Base-by-base conservation (phyloP, 2,329 filamentous ascomycete species). In the Diaporthe batatas region DNA sequence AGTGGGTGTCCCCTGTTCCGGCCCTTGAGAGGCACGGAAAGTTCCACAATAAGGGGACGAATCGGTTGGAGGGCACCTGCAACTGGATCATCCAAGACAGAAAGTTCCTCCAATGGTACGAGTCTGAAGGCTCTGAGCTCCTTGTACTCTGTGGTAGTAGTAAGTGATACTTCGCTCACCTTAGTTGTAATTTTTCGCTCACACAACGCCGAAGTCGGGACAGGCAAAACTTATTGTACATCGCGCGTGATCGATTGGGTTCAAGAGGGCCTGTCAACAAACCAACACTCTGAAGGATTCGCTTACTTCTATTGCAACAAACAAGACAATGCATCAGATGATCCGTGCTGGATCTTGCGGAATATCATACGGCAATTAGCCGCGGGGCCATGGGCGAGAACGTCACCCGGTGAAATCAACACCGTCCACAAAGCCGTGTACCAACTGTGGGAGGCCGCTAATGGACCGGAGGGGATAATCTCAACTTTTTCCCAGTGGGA, bases 221-320 rank as follows among this genome's bases (percentile, higher is more conserved):
- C 34, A 3, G 55, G 55, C 10, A 58, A 58, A 18, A 58, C 55
- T 0, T 39, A 58, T 3, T 25, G 11, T 6, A 25, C 55, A 4
- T 58, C 55, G n/a, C 39, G 55, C 8, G 34, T 58, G 8, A 5
- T 58, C 6, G 55, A 58, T 14, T 58, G 55, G 55, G 12, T 58
- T 1, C 5, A 25, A 6, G 0, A 39, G 0, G 32, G 55, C 1
- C 34, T 36, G 1, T 34, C 11, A 39, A 23, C 55, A 7, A 42
- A 58, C 3, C 2, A 6, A 2, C 16, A 58, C 3, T 6, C 39
- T 7, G 55, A 58, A 25, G 55, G 4, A 6, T 58, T 58, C 3
- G 55, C 55, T 3, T 58, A 42, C n/a, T 58, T 57, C 16, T 58
- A 58, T 14, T 58, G 55, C 55, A 58, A 58, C 55, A 58, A 58